A percentile compares a stretch with the other conserved stretches of the same genome.
These are phyloP conservation scores for Exophiala spinifera DNA, from an alignment of 2,329 filamentous ascomycete species.

Conservation along the genomic window DNA sequence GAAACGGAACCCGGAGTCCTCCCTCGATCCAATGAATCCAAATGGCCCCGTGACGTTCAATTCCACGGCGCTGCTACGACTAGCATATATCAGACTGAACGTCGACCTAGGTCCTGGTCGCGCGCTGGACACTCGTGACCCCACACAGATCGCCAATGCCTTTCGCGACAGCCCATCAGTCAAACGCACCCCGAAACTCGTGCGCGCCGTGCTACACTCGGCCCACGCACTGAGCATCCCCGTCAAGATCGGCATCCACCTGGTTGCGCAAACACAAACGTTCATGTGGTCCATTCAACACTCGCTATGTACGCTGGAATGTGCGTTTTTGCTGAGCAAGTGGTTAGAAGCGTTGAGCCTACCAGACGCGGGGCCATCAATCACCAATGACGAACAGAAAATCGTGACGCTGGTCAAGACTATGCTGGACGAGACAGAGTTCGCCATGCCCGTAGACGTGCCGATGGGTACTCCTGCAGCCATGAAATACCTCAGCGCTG, in stretches of 20 bases:
- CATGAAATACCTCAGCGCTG: conserved; percentile 38
- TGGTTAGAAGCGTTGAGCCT: conserved; percentile 38
- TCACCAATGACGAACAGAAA: conserved; percentile 39
- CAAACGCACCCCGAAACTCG: conserved; percentile 56
- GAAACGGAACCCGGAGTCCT: conserved; percentile 41
- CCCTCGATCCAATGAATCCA: conserved; percentile 30
- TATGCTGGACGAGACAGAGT: conserved; percentile 42
- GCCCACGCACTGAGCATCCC: conserved; percentile 64
- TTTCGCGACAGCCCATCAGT: conserved; percentile 56
- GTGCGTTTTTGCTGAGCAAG: conserved; percentile 41
- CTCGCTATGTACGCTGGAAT: conserved; percentile 40
- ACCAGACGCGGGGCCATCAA: conserved; percentile 34
- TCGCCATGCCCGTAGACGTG: conserved; percentile 21
- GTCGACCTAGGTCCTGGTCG: conserved; percentile 35
- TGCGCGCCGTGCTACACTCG: conserved; percentile 62
- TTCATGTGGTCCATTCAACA: conserved; percentile 43
- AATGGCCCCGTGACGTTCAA: conserved; percentile 66
- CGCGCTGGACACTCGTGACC: conserved; percentile 60
- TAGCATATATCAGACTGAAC: conserved; percentile 51
- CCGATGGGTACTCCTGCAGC: conserved; percentile 32
- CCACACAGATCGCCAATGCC: conserved; percentile 56
- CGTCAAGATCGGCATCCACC: conserved; percentile 38
- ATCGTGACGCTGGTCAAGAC: conserved; percentile 39
- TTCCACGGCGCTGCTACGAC: conserved; percentile 59
- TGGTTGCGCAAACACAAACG: conserved; percentile 39